Conservation (phyloP, 306 rosid genomes). For the Cicer yamashitae region DNA sequence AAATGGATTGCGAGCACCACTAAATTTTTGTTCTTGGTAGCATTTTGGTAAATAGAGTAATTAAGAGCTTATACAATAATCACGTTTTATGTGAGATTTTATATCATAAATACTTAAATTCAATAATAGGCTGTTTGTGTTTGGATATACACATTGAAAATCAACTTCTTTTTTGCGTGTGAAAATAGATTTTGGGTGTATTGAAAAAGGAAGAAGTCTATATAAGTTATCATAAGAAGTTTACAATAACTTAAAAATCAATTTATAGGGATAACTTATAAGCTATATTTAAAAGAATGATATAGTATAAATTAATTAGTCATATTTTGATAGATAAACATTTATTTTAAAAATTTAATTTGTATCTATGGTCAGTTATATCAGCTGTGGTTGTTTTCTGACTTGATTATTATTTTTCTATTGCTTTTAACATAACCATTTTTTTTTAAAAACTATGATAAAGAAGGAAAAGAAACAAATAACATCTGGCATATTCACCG, state of each 20-base stretch:
- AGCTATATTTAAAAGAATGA: no score
- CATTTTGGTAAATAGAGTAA: background rate
- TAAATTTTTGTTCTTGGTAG: background rate
- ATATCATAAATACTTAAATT: background rate
- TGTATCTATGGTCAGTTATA: no score
- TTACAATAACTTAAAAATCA: no score
- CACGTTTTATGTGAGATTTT: background rate
- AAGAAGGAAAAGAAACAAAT: background rate
- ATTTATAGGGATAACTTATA: no score
- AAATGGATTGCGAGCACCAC: constrained; percentile 36
- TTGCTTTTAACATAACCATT: no score
- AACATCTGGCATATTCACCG: background rate
- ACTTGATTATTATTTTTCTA: no score
- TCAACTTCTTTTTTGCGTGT: background rate
- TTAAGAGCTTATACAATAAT: background rate
- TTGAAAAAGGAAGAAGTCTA: no score
- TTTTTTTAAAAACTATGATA: background rate
- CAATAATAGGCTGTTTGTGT: background rate
- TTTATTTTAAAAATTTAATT: no score
- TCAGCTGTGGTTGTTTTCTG: no score
- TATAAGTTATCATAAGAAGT: no score
- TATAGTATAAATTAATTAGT: no score
- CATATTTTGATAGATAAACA: no score
- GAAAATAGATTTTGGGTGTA: background rate
- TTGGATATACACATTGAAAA: background rate